Evolutionary conservation across 768 basidiomycete species (phyloP).

Genomic region (Strobilomyces confusus): DNA sequence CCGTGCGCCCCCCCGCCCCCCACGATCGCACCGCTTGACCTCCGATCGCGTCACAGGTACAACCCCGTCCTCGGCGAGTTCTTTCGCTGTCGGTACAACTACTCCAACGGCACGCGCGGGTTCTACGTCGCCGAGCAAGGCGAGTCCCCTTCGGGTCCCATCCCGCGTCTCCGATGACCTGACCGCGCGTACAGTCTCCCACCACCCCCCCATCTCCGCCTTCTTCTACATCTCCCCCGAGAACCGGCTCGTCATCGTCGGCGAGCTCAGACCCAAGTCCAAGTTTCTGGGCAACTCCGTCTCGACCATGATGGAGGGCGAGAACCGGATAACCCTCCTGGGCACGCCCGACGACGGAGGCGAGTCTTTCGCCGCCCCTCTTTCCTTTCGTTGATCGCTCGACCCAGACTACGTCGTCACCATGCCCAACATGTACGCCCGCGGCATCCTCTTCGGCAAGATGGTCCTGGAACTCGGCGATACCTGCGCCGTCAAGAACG

Average conservation of each 20-base stretch:
- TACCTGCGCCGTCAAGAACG: conserved; percentile 78
- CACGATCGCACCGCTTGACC: background rate
- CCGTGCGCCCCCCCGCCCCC: conserved; percentile 54
- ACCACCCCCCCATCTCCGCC: conserved; percentile 93
- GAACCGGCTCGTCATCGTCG: conserved; percentile 82
- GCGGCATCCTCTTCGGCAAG: conserved; percentile 84
- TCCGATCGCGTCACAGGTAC: conserved; percentile 50
- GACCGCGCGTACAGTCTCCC: conserved; percentile 62
- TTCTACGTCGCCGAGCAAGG: conserved; percentile 98
- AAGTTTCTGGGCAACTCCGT: conserved; percentile 97
- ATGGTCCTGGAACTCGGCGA: conserved; percentile 98
- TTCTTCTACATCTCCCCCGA: conserved; percentile 93
- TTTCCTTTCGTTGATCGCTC: background rate
- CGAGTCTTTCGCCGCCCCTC: conserved; percentile 35
- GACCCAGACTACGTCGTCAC: conserved; percentile 77
- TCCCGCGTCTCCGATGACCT: conserved; percentile 1
- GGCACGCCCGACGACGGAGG: conserved; percentile 84
- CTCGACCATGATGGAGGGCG: conserved; percentile 94
- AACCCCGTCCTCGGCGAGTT: conserved; percentile 98
- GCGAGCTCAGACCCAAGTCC: conserved; percentile 93
- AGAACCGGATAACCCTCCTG: conserved; percentile 82
- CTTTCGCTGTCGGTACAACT: conserved; percentile 94
- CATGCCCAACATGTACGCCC: conserved; percentile 98
- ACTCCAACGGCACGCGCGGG: conserved; percentile 85
- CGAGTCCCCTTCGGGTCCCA: conserved; percentile 21